A percentile compares a stretch with the other conserved stretches of the same genome.
Evolutionary conservation across 176 grass and related monocot species (phyloP).

Genomic region (Dendrocalamus sinicus): DNA sequence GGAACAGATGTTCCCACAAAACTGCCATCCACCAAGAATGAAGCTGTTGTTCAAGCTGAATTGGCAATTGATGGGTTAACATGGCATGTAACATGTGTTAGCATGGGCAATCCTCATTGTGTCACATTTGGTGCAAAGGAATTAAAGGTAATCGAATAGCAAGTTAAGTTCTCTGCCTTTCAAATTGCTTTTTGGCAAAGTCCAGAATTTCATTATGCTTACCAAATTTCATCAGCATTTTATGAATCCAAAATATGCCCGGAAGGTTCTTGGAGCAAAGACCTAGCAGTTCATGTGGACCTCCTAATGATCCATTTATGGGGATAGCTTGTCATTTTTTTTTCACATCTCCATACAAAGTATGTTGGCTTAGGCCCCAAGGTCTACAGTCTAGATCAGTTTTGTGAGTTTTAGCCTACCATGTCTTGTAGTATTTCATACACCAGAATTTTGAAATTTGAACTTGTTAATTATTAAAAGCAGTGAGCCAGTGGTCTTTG

Average conservation of each 20-base stretch:
- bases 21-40: slow-evolving; percentile 65
- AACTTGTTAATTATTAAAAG: slow-evolving; percentile 24
- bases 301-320: slow-evolving; percentile 11
- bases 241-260: background rate
- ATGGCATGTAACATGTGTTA: slow-evolving; percentile 97
- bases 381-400: slow-evolving; percentile 20
- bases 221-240: slow-evolving; percentile 12
- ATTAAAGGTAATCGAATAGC: slow-evolving; percentile 53
- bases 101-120: slow-evolving; percentile 99
- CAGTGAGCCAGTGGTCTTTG: background rate
- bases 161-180: background rate
- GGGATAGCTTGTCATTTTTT: background rate
- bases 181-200: background rate
- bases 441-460: slow-evolving; percentile 8
- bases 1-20: slow-evolving; percentile 82
- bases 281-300: background rate
- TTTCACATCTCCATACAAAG: background rate
- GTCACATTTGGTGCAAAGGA: slow-evolving; percentile 73
- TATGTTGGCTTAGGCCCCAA: slow-evolving; percentile 8
- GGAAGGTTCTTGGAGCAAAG: background rate
- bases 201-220: background rate
- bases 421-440: background rate
- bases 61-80: slow-evolving; percentile 70
- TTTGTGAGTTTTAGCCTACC: slow-evolving; percentile 18
- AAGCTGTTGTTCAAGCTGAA: slow-evolving; percentile 72